These are phyloP conservation scores for Salvia miltiorrhiza DNA, from an alignment of 257 asterid species.

Conservation along the genomic window DNA sequence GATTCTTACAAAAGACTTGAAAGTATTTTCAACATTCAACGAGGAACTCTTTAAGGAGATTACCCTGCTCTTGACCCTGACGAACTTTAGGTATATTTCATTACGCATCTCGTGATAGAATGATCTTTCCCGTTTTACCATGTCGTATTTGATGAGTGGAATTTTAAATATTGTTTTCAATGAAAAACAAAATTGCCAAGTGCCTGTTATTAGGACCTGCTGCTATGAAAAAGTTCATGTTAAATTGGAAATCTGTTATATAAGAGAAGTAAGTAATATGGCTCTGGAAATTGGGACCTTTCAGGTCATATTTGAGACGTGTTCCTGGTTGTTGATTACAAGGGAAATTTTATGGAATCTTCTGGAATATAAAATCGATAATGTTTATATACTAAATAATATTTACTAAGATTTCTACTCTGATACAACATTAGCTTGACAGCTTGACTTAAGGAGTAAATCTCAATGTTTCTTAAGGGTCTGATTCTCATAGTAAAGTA, in stretches of 20 bases:
- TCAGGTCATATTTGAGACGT: neutral
- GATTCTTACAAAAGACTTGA: slow-evolving; percentile 53
- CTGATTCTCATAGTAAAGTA: neutral
- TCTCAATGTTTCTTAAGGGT: neutral
- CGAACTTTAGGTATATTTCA: slow-evolving; percentile 42
- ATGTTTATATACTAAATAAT: neutral
- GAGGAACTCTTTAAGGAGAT: slow-evolving; percentile 50
- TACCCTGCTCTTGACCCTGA: slow-evolving; percentile 43
- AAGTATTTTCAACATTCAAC: slow-evolving; percentile 39
- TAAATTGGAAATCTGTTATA: neutral
- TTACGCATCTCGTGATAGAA: neutral
- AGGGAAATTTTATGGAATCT: neutral
- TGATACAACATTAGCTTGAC: neutral
- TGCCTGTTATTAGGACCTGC: neutral
- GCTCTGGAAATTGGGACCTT: neutral
- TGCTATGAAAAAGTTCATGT: neutral
- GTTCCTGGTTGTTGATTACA: neutral
- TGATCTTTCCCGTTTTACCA: neutral
- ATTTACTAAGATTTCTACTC: neutral
- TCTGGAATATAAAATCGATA: neutral
- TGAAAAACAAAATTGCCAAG: neutral
- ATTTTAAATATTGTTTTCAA: neutral
- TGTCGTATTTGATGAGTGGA: neutral
- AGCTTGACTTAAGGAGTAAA: neutral
- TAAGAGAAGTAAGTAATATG: neutral